Evolutionary conservation across 163 green algal genomes (phyloP).

Genomic region (Coccomyxa subellipsoidea): DNA sequence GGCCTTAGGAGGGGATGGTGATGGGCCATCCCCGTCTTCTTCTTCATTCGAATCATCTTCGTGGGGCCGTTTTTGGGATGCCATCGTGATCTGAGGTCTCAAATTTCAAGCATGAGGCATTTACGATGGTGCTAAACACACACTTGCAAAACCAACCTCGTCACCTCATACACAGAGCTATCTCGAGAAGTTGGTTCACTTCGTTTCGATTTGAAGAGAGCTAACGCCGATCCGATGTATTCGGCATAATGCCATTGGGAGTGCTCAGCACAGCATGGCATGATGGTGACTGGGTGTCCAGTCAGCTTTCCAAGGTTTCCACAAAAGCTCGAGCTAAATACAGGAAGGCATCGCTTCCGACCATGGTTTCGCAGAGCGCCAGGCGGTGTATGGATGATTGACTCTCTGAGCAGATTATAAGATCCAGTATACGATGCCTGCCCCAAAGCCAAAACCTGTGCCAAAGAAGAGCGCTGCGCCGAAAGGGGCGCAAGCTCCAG

Average conservation of each 20-base stretch:
- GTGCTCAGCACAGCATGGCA: neutral
- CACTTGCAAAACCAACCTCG: neutral
- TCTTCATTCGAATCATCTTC: neutral
- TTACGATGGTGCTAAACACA: neutral
- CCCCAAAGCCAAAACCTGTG: neutral
- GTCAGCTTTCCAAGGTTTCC: neutral
- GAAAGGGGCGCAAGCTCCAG: neutral
- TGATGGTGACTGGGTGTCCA: neutral
- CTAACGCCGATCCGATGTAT: too few species aligned
- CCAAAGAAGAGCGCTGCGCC: neutral
- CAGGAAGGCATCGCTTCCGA: neutral
- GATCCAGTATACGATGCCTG: neutral
- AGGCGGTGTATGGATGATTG: too few species aligned
- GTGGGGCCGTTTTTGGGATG: neutral
- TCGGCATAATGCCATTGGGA: too few species aligned
- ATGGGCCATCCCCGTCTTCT: neutral
- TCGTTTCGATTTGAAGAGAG: too few species aligned
- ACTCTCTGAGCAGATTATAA: neutral
- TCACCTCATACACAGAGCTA: neutral
- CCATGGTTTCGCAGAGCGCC: neutral
- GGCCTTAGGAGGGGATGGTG: neutral
- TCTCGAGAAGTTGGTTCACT: neutral
- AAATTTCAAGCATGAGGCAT: neutral
- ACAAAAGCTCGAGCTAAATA: neutral
- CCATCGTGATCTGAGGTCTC: neutral